Base-by-base conservation (phyloP, 257 asterid genomes). In the Penstemon barbatus region DNA sequence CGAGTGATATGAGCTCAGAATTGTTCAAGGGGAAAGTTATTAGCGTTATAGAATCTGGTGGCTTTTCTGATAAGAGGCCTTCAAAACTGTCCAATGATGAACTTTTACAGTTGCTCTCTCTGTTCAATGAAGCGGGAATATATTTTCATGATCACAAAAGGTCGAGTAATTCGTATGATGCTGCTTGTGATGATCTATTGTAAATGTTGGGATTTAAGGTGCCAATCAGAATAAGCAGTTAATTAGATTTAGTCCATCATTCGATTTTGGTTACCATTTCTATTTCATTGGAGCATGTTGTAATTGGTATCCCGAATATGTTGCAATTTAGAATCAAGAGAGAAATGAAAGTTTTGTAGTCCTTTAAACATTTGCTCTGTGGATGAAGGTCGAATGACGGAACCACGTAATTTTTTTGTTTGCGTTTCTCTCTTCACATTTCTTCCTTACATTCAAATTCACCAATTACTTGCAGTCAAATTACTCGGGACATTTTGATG, bases 51-150 rank as follows among this genome's bases (percentile, higher is more conserved):
- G 87, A 81, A 56, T 65, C 80, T 3, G 60, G 87, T 72, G 88
- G 86, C 25, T 91, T 78, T 76, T 77, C 58, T 78, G 87, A 90
- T 45, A 91, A 87, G 85, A 91, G 99, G 74, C 95, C 99, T 43
- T 71, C 91, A n/a, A 94, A 94, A 75, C 74, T 91, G 71, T 76
- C 90, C 0, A 81, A 84, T 0, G 81, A 82, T 50, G 97, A 89
- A 45, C 41, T 63, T 46, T 33, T 63, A 44, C 36, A 6, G 40
- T 25, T 63, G 45, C 54, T 63, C 69, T 12, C 60, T 38, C 43
- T 13, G 49, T 38, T 58, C 57, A 63, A 46, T 48, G 13, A 33
- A 46, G 57, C 9, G 12, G 57, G 68, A 5, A 63, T 63, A 19
- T 51, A 48, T 51, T 50, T 65, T 75, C 87, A 72, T 63, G 84